These are phyloP conservation scores for Calcarisporium arbuscula DNA, from an alignment of 2,329 filamentous ascomycete genomes.

Conservation along the genomic window DNA sequence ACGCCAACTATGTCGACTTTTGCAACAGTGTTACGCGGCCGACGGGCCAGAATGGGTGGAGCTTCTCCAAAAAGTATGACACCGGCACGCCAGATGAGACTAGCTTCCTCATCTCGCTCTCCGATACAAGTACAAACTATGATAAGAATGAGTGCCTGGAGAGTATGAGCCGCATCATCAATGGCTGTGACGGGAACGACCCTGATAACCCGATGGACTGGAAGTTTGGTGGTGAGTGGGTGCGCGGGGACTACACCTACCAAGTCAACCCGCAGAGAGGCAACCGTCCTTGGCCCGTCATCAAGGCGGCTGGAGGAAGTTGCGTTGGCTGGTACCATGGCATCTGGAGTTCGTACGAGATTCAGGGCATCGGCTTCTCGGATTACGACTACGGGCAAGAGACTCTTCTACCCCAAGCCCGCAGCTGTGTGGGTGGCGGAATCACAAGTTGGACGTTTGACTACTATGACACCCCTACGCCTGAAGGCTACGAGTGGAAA, in stretches of 20 bases:
- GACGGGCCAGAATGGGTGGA: slow-evolving; percentile 14
- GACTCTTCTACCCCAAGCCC: slow-evolving; percentile 13
- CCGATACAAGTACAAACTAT: slow-evolving; percentile 8
- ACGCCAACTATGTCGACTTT: slow-evolving; percentile 21
- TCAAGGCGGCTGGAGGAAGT: slow-evolving; percentile 11
- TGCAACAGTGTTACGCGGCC: slow-evolving; percentile 17
- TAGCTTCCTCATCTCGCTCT: slow-evolving; percentile 13
- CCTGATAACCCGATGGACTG: slow-evolving; percentile 26
- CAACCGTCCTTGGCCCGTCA: slow-evolving; percentile 14
- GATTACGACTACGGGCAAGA: slow-evolving; percentile 18
- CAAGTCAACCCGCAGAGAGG: slow-evolving; percentile 12
- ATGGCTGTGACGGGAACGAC: slow-evolving; percentile 21
- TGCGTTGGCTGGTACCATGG: slow-evolving; percentile 17
- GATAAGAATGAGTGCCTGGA: slow-evolving; percentile 15
- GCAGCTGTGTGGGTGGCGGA: slow-evolving; percentile 13
- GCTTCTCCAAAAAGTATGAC: slow-evolving; percentile 15
- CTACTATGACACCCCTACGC: slow-evolving; percentile 16
- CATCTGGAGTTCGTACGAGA: slow-evolving; percentile 13
- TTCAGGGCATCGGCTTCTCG: slow-evolving; percentile 18
- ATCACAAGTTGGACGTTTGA: slow-evolving; percentile 19
- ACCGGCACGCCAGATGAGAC: slow-evolving; percentile 21
- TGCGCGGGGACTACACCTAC: slow-evolving; percentile 19
- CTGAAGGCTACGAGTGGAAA: slow-evolving; percentile 18
- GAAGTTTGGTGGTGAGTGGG: slow-evolving; percentile 20
- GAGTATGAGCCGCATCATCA: slow-evolving; percentile 15